Evolutionary conservation across 306 rosid genomes (phyloP).

Genomic region (Cicer yamashitae): DNA sequence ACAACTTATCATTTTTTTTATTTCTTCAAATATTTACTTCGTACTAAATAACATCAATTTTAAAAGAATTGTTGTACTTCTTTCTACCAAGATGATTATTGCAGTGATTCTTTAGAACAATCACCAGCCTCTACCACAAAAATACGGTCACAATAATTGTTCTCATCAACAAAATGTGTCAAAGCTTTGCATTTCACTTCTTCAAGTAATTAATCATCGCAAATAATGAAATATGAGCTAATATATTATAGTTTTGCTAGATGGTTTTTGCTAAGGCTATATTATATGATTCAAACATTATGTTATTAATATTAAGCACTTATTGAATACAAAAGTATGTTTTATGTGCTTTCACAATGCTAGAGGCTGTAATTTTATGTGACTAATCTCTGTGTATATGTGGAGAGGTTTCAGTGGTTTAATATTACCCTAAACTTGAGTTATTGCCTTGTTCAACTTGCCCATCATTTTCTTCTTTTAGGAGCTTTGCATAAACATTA

Average conservation of each 20-base stretch:
- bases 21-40: too few species aligned
- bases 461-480: slow-evolving; percentile 15
- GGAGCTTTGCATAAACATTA: slow-evolving; percentile 49
- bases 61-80: too few species aligned
- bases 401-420: not conserved
- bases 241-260: slow-evolving; percentile 7
- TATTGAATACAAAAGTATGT: slow-evolving; percentile 56
- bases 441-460: slow-evolving; percentile 15
- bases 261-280: not conserved
- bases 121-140: too few species aligned
- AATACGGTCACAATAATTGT: too few species aligned
- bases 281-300: slow-evolving; percentile 7
- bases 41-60: too few species aligned
- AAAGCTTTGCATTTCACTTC: too few species aligned
- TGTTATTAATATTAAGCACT: slow-evolving; percentile 25
- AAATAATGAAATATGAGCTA: not conserved
- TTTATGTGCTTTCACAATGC: slow-evolving; percentile 33
- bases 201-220: too few species aligned
- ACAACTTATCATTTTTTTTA: too few species aligned
- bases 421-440: not conserved
- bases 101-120: too few species aligned
- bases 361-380: slow-evolving; percentile 50
- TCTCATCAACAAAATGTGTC: too few species aligned
- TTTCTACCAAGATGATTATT: too few species aligned
- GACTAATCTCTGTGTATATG: not conserved